These are phyloP conservation scores for Syzygium aqueum DNA, from an alignment of 345 rosid species.

Conservation along the genomic window DNA sequence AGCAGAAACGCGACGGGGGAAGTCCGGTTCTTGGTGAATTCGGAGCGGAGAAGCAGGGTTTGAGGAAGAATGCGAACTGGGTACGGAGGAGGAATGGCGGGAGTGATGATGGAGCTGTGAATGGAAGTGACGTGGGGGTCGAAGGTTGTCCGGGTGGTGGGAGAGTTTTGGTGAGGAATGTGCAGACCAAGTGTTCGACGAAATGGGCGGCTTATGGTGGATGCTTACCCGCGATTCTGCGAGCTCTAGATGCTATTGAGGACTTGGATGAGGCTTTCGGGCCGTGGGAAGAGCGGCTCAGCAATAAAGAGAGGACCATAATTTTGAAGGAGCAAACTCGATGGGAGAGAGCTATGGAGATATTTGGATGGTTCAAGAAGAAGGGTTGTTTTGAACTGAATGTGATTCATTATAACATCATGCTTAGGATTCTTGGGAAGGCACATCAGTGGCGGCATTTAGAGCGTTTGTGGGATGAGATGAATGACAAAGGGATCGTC, in stretches of 20 bases:
- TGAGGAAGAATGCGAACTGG: slow-evolving; percentile 24
- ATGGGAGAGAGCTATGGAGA: slow-evolving; percentile 86
- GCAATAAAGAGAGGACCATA: slow-evolving; percentile 72
- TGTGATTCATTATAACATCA: slow-evolving; percentile 82
- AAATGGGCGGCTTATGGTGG: slow-evolving; percentile 66
- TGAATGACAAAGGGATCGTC: slow-evolving; percentile 30
- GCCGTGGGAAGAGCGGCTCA: slow-evolving; percentile 75
- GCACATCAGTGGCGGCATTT: slow-evolving; percentile 54
- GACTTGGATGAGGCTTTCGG: slow-evolving; percentile 63
- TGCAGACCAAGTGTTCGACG: slow-evolving; percentile 73
- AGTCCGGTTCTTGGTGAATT: slow-evolving; percentile 14
- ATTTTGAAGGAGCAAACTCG: slow-evolving; percentile 73
- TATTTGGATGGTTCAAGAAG: slow-evolving; percentile 79
- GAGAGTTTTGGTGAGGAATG: slow-evolving; percentile 7
- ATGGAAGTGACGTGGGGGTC: slow-evolving; percentile 4
- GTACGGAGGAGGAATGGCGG: background rate
- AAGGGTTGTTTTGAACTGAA: slow-evolving; percentile 62
- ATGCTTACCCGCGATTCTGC: slow-evolving; percentile 55
- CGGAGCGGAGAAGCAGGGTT: slow-evolving; percentile 9
- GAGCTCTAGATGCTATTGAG: slow-evolving; percentile 44
- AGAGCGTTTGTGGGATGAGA: slow-evolving; percentile 62
- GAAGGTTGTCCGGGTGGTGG: background rate
- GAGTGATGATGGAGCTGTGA: slow-evolving; percentile 5
- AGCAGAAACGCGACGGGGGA: slow-evolving; percentile 5
- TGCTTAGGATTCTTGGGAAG: slow-evolving; percentile 66